These are phyloP conservation scores for Phytophthora cactorum DNA, from an alignment of 352 stramenopile genomes.

Conservation along the genomic window DNA sequence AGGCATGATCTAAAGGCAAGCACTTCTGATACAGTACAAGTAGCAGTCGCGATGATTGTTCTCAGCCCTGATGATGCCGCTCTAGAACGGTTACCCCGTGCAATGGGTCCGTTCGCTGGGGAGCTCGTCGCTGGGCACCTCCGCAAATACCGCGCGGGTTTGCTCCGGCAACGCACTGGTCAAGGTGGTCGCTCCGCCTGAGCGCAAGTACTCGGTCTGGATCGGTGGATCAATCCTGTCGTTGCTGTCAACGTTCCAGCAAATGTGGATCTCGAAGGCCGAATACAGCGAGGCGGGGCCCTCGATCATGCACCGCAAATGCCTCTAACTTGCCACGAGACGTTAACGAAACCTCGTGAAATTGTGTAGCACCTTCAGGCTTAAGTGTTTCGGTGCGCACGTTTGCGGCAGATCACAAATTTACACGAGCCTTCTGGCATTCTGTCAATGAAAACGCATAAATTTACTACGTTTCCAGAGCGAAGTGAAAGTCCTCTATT, in stretches of 20 bases:
- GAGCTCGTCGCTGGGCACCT: constrained; percentile 44
- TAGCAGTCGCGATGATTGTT: background rate
- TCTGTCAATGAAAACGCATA: too few species aligned
- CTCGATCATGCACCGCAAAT: constrained; percentile 97
- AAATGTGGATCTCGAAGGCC: constrained; percentile 98
- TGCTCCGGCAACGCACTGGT: constrained; percentile 38
- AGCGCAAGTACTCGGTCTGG: constrained; percentile 97
- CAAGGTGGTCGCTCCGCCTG: constrained; percentile 93
- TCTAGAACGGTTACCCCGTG: background rate
- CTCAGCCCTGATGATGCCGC: too few species aligned
- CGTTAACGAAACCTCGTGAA: background rate
- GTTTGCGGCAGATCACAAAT: background rate
- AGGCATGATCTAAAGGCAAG: too few species aligned
- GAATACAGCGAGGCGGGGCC: constrained; percentile 98
- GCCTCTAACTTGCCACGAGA: constrained; percentile 77
- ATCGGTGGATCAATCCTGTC: constrained; percentile 97
- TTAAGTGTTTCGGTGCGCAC: constrained; percentile 51
- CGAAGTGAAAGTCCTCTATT: too few species aligned
- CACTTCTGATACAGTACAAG: too few species aligned
- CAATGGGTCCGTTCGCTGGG: constrained; percentile 90
- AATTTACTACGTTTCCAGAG: too few species aligned
- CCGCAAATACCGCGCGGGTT: too few species aligned
- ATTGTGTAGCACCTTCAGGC: constrained; percentile 41
- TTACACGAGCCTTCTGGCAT: too few species aligned
- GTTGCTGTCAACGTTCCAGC: constrained; percentile 98